Evolutionary conservation across 2,329 filamentous ascomycete genomes (phyloP).

Genomic region (Calonectria henricotiae): DNA sequence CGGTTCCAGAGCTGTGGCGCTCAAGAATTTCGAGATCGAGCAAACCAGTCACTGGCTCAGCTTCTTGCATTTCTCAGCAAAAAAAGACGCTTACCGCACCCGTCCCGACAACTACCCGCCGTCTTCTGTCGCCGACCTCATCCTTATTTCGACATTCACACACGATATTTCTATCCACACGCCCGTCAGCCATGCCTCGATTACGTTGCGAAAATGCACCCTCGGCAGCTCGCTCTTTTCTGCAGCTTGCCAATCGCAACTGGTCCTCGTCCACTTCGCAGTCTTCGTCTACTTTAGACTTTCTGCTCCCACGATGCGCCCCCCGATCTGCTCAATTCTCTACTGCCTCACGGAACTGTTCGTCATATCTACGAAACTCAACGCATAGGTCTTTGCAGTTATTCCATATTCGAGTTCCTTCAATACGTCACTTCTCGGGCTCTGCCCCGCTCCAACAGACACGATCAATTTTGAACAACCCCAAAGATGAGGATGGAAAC

Average conservation of each 20-base stretch:
- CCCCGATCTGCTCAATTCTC: constrained; percentile 28
- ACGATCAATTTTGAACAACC: constrained; percentile 77
- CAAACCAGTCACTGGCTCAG: constrained; percentile 43
- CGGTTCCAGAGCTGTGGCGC: constrained; percentile 22
- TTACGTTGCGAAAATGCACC: constrained; percentile 61
- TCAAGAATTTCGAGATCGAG: constrained; percentile 48
- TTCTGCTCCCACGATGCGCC: constrained; percentile 59
- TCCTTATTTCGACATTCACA: not conserved
- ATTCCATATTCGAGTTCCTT: constrained; percentile 28
- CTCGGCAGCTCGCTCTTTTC: constrained; percentile 60
- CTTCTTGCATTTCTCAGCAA: constrained; percentile 54
- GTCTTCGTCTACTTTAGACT: constrained; percentile 56
- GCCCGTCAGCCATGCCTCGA: constrained; percentile 53
- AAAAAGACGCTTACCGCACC: constrained; percentile 41
- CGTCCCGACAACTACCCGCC: constrained; percentile 28
- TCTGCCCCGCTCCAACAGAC: constrained; percentile 62
- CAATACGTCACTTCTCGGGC: constrained; percentile 58
- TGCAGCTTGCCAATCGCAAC: constrained; percentile 61
- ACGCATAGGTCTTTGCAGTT: constrained; percentile 14
- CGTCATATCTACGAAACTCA: constrained; percentile 10
- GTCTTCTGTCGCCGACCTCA: not conserved
- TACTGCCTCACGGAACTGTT: not conserved
- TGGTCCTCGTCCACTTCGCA: constrained; percentile 51
- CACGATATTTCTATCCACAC: constrained; percentile 21
- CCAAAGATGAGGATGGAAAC: constrained; percentile 87